Percentiles rank a stretch among this genome's conserved stretches.
phyloP scores from a whole-genome alignment of 129 eudicot species.

The Erigeron canadensis region DNA sequence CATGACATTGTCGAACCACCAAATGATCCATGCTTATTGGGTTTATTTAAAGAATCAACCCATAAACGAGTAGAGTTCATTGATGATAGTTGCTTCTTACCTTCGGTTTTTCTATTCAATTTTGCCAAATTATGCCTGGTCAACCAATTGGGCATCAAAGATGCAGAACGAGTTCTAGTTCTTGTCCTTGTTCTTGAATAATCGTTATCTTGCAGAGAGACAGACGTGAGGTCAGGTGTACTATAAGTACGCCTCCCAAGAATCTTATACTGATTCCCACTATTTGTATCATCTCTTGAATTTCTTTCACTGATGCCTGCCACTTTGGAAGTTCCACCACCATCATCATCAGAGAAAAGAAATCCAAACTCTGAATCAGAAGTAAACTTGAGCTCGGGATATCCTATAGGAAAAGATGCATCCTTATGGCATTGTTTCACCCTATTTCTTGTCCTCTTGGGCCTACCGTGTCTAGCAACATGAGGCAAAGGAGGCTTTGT shows the following conservation, averaged over 20 bases:
- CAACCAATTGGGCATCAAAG: slow-evolving; percentile 30
- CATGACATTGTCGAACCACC: slow-evolving; percentile 12
- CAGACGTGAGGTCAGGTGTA: slow-evolving; percentile 28
- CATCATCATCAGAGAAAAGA: slow-evolving; percentile 65
- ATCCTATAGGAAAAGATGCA: slow-evolving; percentile 46
- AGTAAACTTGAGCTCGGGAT: slow-evolving; percentile 48
- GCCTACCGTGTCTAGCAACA: slow-evolving; percentile 49
- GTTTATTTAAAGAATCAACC: background rate
- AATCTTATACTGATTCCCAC: slow-evolving; percentile 6
- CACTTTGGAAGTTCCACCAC: slow-evolving; percentile 22
- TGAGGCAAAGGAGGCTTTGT: slow-evolving; percentile 87
- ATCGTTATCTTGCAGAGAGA: slow-evolving; percentile 31
- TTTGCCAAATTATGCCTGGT: slow-evolving; percentile 24
- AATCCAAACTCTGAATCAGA: slow-evolving; percentile 79
- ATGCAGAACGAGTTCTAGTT: slow-evolving; percentile 23
- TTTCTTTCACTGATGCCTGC: slow-evolving; percentile 19
- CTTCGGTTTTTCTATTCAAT: slow-evolving; percentile 8
- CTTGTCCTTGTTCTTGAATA: slow-evolving; percentile 23
- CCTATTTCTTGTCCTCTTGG: slow-evolving; percentile 57
- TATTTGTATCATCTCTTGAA: slow-evolving; percentile 3
- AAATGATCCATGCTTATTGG: background rate
- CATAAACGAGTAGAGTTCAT: slow-evolving; percentile 4
- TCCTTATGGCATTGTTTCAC: slow-evolving; percentile 28
- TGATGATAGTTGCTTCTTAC: slow-evolving; percentile 7
- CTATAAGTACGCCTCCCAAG: slow-evolving; percentile 33